Conservation (phyloP, 805 yeast species). For the Lipomyces mesembrius region DNA sequence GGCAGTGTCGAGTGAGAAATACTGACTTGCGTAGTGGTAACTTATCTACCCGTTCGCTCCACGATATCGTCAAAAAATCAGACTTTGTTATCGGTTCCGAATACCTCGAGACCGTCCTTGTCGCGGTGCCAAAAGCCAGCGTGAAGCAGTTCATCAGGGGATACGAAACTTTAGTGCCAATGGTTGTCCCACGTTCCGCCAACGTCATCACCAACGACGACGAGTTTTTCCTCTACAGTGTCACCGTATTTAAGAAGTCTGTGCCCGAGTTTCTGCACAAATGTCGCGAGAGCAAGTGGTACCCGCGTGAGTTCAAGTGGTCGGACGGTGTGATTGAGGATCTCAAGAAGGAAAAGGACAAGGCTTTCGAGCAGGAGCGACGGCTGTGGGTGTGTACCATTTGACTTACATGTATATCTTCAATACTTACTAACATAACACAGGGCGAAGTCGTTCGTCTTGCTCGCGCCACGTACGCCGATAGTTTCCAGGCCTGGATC, state of each 20-base stretch:
- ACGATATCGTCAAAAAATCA: slow-evolving; percentile 80
- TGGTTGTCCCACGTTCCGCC: slow-evolving; percentile 94
- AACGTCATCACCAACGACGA: slow-evolving; percentile 67
- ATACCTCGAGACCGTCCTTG: slow-evolving; percentile 78
- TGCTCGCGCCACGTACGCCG: slow-evolving; percentile 87
- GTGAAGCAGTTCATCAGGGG: slow-evolving; percentile 60
- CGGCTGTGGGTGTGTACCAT: slow-evolving; percentile 50
- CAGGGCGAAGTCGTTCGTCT: slow-evolving; percentile 76
- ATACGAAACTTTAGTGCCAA: slow-evolving; percentile 76
- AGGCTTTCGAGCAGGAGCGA: slow-evolving; percentile 74
- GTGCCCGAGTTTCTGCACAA: slow-evolving; percentile 68
- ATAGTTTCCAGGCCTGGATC: slow-evolving; percentile 82
- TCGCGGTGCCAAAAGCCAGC: slow-evolving; percentile 77
- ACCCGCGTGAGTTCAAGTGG: slow-evolving; percentile 89
- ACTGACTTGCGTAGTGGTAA: slow-evolving; percentile 59
- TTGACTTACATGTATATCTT: slow-evolving; percentile 35
- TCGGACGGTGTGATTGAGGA: slow-evolving; percentile 75
- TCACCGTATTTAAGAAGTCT: slow-evolving; percentile 83
- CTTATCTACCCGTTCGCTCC: slow-evolving; percentile 85
- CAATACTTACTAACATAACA: slow-evolving; percentile 41
- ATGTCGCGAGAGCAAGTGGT: slow-evolving; percentile 84
- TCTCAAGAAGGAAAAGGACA: slow-evolving; percentile 76
- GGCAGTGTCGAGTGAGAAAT: neutral
- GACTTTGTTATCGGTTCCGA: slow-evolving; percentile 87
- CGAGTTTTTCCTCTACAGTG: slow-evolving; percentile 74